Evolutionary conservation across 1,139 yeast species (phyloP), one percentile per base, ranked within the genome.

Genomic region (Suhomyces anneliseae): DNA sequence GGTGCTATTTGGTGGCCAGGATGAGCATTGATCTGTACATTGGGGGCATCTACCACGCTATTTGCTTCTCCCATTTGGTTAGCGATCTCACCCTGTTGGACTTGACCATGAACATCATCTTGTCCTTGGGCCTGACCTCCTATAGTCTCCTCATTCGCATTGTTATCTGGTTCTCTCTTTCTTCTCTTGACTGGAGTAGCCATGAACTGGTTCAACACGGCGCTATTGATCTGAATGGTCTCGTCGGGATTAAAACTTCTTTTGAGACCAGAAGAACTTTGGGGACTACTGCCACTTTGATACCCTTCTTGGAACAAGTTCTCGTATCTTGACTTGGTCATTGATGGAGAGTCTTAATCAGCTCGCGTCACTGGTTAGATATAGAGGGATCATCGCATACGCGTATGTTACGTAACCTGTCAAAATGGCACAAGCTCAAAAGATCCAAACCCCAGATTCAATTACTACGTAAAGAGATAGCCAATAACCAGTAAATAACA

Each of bases 251-350:
- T 38, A 10, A 39, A 11, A 14, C 24, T 12, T 12, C 29, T 10
- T 19, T 32, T 36, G 12, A 12, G 29, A 6, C 15, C 40, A 11
- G 24, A 27, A 11, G 32, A 9, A 4, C 32, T 11, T 29, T 11
- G 11, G 32, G 32, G 32, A 7, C 9, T 3, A 6, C 33, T n/a
- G 6, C 40, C 24, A 27, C 19, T 42, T 26, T 50, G 52, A 39
- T 34, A 52, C 10, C 54, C 55, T 24, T 43, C 34, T 15, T 50
- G 49, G 32, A 52, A 48, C 32, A 50, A 38, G 10, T 50, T 33
- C 41, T 43, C 49, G 39, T 44, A 47, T 32, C 26, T 39, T 6
- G 32, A 29, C 9, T 29, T 29, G 32, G 32, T 11, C 32, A 29
- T 29, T 29, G 32, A 29, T 29, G 24, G 6, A 19, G 24, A 19